These are phyloP conservation scores for Rutstroemia sp. DNA, from an alignment of 2,329 filamentous ascomycete species.

Conservation along the genomic window DNA sequence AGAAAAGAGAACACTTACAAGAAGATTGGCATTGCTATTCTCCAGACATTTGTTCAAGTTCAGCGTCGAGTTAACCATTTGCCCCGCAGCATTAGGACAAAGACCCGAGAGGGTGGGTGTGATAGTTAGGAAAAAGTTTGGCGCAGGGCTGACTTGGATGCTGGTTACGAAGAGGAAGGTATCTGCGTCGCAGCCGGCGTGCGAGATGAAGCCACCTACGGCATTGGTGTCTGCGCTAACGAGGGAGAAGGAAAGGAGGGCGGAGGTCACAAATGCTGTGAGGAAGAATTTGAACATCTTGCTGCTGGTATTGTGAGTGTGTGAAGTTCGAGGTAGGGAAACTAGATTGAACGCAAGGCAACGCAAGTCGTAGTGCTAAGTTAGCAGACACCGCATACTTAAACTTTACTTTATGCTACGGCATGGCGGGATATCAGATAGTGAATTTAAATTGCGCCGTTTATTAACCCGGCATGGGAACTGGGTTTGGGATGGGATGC, in stretches of 20 bases:
- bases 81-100: not conserved
- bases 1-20: not conserved
- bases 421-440: not conserved
- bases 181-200: not conserved
- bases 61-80: not conserved
- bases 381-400: too few relatives aligned
- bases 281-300: not conserved
- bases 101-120: conserved; percentile 1
- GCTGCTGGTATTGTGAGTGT: not conserved
- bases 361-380: too few relatives aligned
- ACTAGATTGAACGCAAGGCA: too few relatives aligned
- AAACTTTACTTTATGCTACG: too few relatives aligned
- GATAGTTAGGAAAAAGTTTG: not conserved
- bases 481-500: not conserved
- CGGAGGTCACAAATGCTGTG: not conserved
- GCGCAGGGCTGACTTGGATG: not conserved
- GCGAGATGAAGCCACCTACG: not conserved
- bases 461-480: not conserved
- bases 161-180: not conserved
- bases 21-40: conserved; percentile 1
- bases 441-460: not conserved
- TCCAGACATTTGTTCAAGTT: conserved; percentile 1
- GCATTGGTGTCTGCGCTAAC: not conserved
- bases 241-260: not conserved
- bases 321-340: too few relatives aligned